Percentiles rank a stretch among this genome's conserved stretches.
Conservation (phyloP, 2,329 filamentous ascomycete genomes). For the Furcasterigmium furcatum region DNA sequence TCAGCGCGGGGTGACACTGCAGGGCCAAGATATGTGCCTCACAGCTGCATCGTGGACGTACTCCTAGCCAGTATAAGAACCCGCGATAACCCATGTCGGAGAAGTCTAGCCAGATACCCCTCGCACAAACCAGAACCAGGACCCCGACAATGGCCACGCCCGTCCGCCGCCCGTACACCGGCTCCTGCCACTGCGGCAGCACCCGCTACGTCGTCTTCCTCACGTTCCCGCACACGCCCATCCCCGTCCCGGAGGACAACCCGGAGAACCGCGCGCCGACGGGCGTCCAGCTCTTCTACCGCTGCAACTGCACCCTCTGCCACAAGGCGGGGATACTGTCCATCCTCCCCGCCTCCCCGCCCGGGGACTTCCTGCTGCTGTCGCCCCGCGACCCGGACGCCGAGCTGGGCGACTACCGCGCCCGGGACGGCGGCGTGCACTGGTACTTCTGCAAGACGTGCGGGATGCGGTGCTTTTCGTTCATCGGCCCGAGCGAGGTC, state of each 20-base stretch:
- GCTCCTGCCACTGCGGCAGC: constrained; percentile 44
- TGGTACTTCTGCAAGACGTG: constrained; percentile 46
- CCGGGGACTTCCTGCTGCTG: constrained; percentile 42
- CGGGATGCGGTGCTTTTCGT: constrained; percentile 38
- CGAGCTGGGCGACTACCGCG: constrained; percentile 37
- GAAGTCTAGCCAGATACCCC: no score
- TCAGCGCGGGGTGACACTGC: no score
- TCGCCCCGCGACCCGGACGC: constrained; percentile 31
- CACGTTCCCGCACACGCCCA: constrained; percentile 29
- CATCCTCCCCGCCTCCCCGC: constrained; percentile 26
- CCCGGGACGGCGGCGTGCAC: constrained; percentile 20
- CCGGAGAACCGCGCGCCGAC: constrained; percentile 11
- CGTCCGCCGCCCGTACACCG: constrained; percentile 22
- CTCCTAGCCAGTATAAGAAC: no score
- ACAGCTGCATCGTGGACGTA: no score
- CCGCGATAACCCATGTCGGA: no score
- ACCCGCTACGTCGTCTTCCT: constrained; percentile 40
- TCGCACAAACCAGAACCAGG: no score
- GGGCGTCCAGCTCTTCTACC: constrained; percentile 22
- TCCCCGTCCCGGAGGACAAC: constrained; percentile 6
- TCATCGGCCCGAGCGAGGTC: constrained; percentile 28
- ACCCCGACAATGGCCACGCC: constrained; percentile 3
- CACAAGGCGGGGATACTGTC: constrained; percentile 45
- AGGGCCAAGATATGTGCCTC: no score
- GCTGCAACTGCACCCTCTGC: constrained; percentile 47